Base-by-base conservation (phyloP, 2,329 filamentous ascomycete species). In the Fusarium zealandicum region DNA sequence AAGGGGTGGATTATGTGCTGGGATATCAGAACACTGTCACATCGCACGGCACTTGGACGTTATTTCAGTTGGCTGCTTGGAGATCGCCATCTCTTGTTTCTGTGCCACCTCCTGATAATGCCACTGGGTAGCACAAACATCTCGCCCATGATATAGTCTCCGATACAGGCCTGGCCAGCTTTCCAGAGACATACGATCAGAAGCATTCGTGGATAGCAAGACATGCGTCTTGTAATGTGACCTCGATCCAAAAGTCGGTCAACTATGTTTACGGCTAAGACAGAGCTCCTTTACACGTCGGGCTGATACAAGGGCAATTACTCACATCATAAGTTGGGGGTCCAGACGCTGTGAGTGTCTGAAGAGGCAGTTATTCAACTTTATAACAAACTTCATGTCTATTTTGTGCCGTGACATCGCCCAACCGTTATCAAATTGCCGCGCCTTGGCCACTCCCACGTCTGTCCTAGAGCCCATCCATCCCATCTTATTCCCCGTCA, bases 401-500 rank as follows among this genome's bases (percentile, higher is more conserved):
- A 31, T 32, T 51, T 17, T 7, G 17, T 17, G 38, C 20, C 10
- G 25, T 50, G 28, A 39, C 42, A 45, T 55, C 43, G 48, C 4
- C 54, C 43, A 62, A 40, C 46, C 31, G 35, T 42, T 43, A 18
- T 39, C 51, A 56, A 55, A 32, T 57, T 54, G 63, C 54, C 56
- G 59, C 59, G 47, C 59, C 61, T 56, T 57, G 61, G 57, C 64
- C 64, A 58, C 61, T 62, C 57, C 43, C 49, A 59, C 36, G 47
- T 64, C 64, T 65, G 61, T 65, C 63, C 59, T 58, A 39, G 53
- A 42, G 38, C 46, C 51, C 31, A 14, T 22, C 31, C 50, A 44
- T 54, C 30, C 46, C 61, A 25, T 56, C 54, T 53, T 51, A 37
- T 40, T 48, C 50, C 59, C 58, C 47, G 51, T 60, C 44, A 56